These are phyloP conservation scores for Parsonsia alboflavescens DNA, from an alignment of 257 asterid genomes.

Conservation along the genomic window DNA sequence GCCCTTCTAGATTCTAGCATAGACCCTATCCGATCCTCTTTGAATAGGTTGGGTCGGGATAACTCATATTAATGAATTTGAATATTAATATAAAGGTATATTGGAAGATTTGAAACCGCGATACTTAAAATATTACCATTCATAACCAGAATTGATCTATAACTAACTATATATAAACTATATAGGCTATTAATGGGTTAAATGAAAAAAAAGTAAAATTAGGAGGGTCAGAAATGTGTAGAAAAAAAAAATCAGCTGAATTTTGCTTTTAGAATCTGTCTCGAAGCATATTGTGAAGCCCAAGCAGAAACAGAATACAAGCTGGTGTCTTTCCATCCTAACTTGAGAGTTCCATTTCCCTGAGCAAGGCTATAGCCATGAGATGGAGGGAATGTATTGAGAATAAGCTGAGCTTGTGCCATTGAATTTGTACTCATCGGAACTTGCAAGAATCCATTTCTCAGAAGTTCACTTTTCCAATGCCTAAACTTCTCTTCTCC, in stretches of 20 bases:
- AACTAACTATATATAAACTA: too few species aligned
- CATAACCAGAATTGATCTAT: too few species aligned
- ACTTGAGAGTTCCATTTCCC: conserved; percentile 75
- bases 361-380: conserved; percentile 64
- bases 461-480: conserved; percentile 62
- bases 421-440: conserved; percentile 61
- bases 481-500: conserved; percentile 71
- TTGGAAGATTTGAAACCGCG: too few species aligned
- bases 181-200: too few species aligned
- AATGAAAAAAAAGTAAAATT: background rate
- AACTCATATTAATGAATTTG: too few species aligned
- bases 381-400: conserved; percentile 59
- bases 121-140: too few species aligned
- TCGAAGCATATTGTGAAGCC: conserved; percentile 42
- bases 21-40: too few species aligned
- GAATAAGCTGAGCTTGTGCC: conserved; percentile 79
- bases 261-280: conserved; percentile 12
- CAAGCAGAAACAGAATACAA: conserved; percentile 81
- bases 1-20: too few species aligned
- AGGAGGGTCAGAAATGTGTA: background rate
- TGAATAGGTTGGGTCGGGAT: too few species aligned
- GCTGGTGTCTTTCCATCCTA: conserved; percentile 82
- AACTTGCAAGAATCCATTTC: conserved; percentile 51
- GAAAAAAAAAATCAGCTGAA: background rate
- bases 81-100: too few species aligned